Evolutionary conservation across 495 filamentous ascomycete genomes (phyloP).

Genomic region (Daldinia decipiens): DNA sequence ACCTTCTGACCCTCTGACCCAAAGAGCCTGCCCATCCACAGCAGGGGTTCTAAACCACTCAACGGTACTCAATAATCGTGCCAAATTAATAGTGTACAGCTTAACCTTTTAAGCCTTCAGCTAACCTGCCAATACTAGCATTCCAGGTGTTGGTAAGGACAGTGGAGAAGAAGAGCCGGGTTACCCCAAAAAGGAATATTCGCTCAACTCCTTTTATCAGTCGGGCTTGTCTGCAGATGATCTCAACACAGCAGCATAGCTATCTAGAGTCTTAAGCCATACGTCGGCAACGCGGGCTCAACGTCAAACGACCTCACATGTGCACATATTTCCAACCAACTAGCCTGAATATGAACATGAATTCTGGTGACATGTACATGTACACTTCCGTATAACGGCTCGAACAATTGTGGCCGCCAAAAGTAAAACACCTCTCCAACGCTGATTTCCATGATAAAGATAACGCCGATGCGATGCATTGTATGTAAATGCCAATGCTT

Average conservation of each 20-base stretch:
- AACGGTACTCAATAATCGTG: slow-evolving; percentile 24
- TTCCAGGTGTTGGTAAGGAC: slow-evolving; percentile 22
- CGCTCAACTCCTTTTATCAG: not conserved
- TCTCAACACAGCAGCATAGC: not conserved
- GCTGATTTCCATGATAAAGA: slow-evolving; percentile 26
- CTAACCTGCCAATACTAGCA: slow-evolving; percentile 19
- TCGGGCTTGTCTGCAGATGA: not conserved
- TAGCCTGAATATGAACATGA: slow-evolving; percentile 28
- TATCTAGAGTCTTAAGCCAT: not conserved
- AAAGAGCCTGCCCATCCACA: slow-evolving; percentile 17
- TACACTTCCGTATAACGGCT: slow-evolving; percentile 22
- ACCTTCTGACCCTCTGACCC: slow-evolving; percentile 42
- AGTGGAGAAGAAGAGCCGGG: slow-evolving; percentile 8
- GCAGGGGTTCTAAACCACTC: slow-evolving; percentile 26
- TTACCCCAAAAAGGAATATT: not conserved
- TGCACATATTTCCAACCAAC: slow-evolving; percentile 19
- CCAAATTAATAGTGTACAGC: slow-evolving; percentile 12
- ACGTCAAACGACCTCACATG: slow-evolving; percentile 20
- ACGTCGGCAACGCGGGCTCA: not conserved
- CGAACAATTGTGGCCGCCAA: slow-evolving; percentile 11
- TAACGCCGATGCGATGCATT: slow-evolving; percentile 46
- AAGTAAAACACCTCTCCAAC: slow-evolving; percentile 26
- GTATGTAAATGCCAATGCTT: slow-evolving; percentile 40
- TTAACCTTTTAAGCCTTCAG: slow-evolving; percentile 19
- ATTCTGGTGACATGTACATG: slow-evolving; percentile 35